Base-by-base conservation (phyloP, 768 basidiomycete species). In the Favolaschia claudopus region DNA sequence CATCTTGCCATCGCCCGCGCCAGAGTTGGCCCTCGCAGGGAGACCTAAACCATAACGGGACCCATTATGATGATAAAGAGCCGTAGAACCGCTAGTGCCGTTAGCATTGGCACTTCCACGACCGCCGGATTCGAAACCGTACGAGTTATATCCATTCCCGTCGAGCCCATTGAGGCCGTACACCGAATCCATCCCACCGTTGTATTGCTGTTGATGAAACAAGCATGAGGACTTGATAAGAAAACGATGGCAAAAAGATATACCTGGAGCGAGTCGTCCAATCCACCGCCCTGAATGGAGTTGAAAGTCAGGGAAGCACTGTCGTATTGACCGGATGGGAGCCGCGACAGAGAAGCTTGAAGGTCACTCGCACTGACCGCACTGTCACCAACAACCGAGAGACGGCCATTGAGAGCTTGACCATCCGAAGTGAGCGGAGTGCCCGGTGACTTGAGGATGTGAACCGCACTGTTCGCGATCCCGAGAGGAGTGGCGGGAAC, bases 401-500 rank as follows among this genome's bases (percentile, higher is more conserved):
- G 76, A 20, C 91, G 87, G n/a, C 86, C 86, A 68, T 83, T 88
- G 70, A 89, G 63, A 19, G 70, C 76, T 66, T 87, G 87, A 14
- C 79, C 63, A 42, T 91, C 89, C 15, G 82, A 84, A 34, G 84
- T 84, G 32, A 84, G 79, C 17, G 92, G 90, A 7, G 88, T 88
- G 32, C 85, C 87, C 7, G 89, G 88, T 5, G 87, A 82, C 76
- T 89, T 91, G 62, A 87, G 68, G 39, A 89, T 72, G 69, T 83
- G 82, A 12, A 77, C 67, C 5, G 74, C 73, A 37, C 79, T 79
- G 39, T 78, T 81, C 14, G 85, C 65, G n/a, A 88, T 74, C 10
- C 83, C 85, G 7, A 92, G 73, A 20, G 92, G 92, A 4, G 92
- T 93, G 2, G 90, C 91, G 44, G 92, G 92, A 20, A 94, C 92